phyloP scores from a whole-genome alignment of 2,329 filamentous ascomycete genomes.

The Cyanodermella asteris region DNA sequence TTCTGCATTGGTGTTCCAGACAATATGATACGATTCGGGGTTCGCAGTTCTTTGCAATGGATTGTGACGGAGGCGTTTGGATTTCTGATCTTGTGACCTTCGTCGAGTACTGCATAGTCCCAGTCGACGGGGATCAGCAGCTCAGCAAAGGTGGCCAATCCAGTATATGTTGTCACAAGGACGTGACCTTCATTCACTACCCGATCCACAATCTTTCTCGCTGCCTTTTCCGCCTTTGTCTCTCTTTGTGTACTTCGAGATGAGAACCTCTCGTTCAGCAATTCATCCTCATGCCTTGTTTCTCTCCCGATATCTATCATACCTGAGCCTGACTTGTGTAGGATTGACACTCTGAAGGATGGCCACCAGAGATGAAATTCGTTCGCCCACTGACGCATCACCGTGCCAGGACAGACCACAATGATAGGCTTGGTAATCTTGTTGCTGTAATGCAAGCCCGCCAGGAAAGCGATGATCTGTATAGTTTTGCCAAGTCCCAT shows the following conservation, averaged over 20 bases:
- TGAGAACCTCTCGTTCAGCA: conserved; percentile 35
- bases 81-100: conserved; percentile 96
- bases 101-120: conserved; percentile 85
- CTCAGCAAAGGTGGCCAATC: conserved; percentile 77
- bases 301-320: conserved; percentile 62
- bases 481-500: conserved; percentile 98
- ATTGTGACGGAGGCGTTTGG: conserved; percentile 89
- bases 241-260: conserved; percentile 22
- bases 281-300: conserved; percentile 37
- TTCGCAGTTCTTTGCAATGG: conserved; percentile 81
- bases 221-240: conserved; percentile 42
- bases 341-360: conserved; percentile 82
- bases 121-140: conserved; percentile 65
- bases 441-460: conserved; percentile 78
- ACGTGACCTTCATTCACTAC: conserved; percentile 76
- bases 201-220: conserved; percentile 58
- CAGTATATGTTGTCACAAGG: conserved; percentile 85
- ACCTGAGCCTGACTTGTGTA: conserved; percentile 87
- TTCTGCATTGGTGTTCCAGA: conserved; percentile 98
- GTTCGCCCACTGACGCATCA: conserved; percentile 94
- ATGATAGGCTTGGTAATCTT: conserved; percentile 68
- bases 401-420: conserved; percentile 79
- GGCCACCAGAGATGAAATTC: conserved; percentile 99
- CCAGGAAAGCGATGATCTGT: conserved; percentile 60
- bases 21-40: conserved; percentile 73